Evolutionary conservation across 75 land plant genomes (phyloP), one percentile per base, ranked within the genome.

Genomic region (Azolla pinnata): DNA sequence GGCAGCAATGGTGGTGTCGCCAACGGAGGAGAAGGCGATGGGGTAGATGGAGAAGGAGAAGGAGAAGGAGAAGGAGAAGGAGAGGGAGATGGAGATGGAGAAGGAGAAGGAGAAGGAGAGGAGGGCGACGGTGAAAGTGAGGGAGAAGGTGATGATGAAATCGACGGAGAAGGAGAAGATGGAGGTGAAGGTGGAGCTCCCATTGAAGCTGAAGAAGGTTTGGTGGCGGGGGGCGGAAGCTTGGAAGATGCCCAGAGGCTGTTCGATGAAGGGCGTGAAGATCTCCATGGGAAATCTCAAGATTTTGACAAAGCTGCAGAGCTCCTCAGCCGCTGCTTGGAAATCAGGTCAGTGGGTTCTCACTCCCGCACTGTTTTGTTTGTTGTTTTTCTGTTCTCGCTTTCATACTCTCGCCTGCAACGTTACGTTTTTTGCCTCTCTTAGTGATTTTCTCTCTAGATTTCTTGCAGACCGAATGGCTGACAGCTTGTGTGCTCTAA

Each of bases 271-370:
- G 85, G 83, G 2, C 63, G 73, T 28, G 50, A 53, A 34, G 70
- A 80, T 16, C 50, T 77, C n/a, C n/a, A n/a, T n/a, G n/a, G n/a
- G 23, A 76, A 77, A 27, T 78, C 61, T 4, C 59, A 65, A 7
- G 81, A 87, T 30, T 77, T 61, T 54, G 69, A 34, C 17, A 75
- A 81, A 57, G 97, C 99, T 32, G 66, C 80, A 0, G 97, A 89
- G n/a, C 79, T 72, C 59, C 65, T 77, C 58, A 83, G 97, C 71
- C 92, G 87, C 58, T 81, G 91, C 18, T 74, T 90, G 4, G 91
- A 95, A 59, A 83, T 89, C 60, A 81, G 83, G 99, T 89, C 54
- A 30, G 19, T 8, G 19, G 19, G 51, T 38, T 38, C 42, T 38
- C 7, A 38, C 14, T 14, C 42, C 42, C 42, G 14, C 14, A 38